Conservation (phyloP, 2,329 filamentous ascomycete species). For the Chaetomiaceae sp. region DNA sequence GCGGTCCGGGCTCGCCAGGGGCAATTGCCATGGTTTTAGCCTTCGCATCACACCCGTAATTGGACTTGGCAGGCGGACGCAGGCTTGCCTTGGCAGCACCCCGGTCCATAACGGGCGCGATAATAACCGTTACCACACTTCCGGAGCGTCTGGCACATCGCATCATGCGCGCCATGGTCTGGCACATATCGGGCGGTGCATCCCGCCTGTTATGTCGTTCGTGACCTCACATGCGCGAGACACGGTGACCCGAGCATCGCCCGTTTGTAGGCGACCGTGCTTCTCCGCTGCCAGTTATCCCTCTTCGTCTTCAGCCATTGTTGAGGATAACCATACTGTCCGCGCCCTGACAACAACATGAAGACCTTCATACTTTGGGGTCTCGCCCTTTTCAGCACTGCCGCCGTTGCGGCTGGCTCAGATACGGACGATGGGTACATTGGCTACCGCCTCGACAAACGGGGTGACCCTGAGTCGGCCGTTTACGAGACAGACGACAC, state of each 20-base stretch:
- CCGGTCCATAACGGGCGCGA: slow-evolving; percentile 16
- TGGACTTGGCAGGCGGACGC: slow-evolving; percentile 14
- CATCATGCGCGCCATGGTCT: background rate
- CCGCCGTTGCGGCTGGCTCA: slow-evolving; percentile 30
- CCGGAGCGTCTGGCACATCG: background rate
- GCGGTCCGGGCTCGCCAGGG: too few species aligned
- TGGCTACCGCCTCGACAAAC: slow-evolving; percentile 47
- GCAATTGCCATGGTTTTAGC: too few species aligned
- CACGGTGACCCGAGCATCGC: too few species aligned
- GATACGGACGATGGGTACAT: slow-evolving; percentile 42
- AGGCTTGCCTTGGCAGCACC: slow-evolving; percentile 22
- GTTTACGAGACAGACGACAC: slow-evolving; percentile 50
- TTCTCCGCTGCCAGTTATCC: too few species aligned
- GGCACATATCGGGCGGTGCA: background rate
- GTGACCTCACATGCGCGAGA: too few species aligned
- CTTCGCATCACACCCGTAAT: too few species aligned
- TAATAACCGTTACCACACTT: background rate
- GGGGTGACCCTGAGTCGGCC: slow-evolving; percentile 44
- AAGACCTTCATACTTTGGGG: slow-evolving; percentile 22
- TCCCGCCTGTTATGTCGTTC: too few species aligned
- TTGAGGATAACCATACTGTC: too few species aligned
- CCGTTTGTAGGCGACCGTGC: too few species aligned
- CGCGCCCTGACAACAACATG: too few species aligned
- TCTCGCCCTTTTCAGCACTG: background rate
- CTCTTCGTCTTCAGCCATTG: background rate